These are phyloP conservation scores for Chenopodium quinoa DNA, from an alignment of 148 eudicot species.

Conservation along the genomic window DNA sequence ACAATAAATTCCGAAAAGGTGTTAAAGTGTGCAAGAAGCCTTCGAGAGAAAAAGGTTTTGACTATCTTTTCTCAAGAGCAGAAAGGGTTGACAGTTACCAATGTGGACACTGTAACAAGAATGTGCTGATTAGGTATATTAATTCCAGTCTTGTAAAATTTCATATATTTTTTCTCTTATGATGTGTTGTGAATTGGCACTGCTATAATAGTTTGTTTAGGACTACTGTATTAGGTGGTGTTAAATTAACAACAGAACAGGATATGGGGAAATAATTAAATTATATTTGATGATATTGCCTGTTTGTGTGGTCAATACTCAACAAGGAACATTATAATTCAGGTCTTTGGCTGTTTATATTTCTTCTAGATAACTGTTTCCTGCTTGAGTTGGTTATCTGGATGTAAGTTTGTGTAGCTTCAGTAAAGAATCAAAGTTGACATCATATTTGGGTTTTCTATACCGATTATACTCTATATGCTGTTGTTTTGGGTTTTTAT, in stretches of 20 bases:
- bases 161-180: background rate
- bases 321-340: background rate
- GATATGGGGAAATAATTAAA: background rate
- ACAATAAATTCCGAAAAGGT: conserved; percentile 38
- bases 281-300: background rate
- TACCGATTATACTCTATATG: too few relatives aligned
- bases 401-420: background rate
- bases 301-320: background rate
- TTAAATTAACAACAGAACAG: background rate
- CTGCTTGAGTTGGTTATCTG: background rate
- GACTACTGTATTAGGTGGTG: background rate
- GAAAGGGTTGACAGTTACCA: conserved; percentile 56
- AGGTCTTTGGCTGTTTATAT: background rate
- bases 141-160: conserved; percentile 5
- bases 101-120: conserved; percentile 85
- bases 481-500: too few relatives aligned
- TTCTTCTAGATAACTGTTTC: background rate
- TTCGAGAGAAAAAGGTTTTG: conserved; percentile 52
- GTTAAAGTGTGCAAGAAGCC: conserved; percentile 36
- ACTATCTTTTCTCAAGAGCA: conserved; percentile 76
- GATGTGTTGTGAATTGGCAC: background rate
- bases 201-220: background rate
- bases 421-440: too few relatives aligned
- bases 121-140: conserved; percentile 72
- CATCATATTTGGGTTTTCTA: too few relatives aligned